Conservation (phyloP, 495 filamentous ascomycete genomes). For the Chaetomium fimeti region DNA sequence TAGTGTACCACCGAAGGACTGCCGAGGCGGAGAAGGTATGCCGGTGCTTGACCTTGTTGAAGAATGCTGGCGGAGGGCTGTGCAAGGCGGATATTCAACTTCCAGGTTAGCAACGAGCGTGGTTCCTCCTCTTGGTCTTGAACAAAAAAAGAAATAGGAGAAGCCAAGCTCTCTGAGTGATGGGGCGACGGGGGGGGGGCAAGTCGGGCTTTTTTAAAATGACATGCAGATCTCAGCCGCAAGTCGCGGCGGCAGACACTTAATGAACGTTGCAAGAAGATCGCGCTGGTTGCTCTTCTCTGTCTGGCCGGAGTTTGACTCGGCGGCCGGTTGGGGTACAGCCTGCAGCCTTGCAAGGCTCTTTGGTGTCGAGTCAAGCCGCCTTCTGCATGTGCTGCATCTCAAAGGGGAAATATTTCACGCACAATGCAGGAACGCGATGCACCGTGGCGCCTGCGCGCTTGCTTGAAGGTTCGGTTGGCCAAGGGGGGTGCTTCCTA, state of each 20-base stretch:
- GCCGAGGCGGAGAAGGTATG: conserved; percentile 25
- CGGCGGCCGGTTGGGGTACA: neutral
- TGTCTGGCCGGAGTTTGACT: conserved; percentile 1
- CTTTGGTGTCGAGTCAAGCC: conserved; percentile 4
- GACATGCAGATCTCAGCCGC: conserved; percentile 27
- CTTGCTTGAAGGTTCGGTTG: conserved; percentile 14
- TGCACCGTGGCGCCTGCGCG: conserved; percentile 14
- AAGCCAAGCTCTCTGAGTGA: conserved; percentile 9
- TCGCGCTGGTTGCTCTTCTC: conserved; percentile 17
- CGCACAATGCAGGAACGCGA: conserved; percentile 14
- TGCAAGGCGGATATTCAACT: neutral
- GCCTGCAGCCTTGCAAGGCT: conserved; percentile 12
- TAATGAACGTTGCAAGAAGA: neutral
- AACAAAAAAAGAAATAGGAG: conserved; percentile 14
- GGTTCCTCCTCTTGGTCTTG: neutral
- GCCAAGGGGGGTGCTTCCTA: conserved; percentile 13
- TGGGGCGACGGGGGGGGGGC: conserved; percentile 15
- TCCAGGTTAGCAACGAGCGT: neutral
- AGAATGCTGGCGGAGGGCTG: conserved; percentile 27
- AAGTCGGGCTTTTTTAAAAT: conserved; percentile 24
- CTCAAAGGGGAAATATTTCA: conserved; percentile 8
- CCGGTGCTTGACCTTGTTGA: conserved; percentile 25
- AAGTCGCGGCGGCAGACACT: neutral
- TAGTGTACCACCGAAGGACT: conserved; percentile 17
- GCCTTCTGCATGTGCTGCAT: conserved; percentile 14